Percentiles rank a stretch among this genome's conserved stretches.
Conservation (phyloP, 805 yeast species). For the Hyphopichia homilentoma region DNA sequence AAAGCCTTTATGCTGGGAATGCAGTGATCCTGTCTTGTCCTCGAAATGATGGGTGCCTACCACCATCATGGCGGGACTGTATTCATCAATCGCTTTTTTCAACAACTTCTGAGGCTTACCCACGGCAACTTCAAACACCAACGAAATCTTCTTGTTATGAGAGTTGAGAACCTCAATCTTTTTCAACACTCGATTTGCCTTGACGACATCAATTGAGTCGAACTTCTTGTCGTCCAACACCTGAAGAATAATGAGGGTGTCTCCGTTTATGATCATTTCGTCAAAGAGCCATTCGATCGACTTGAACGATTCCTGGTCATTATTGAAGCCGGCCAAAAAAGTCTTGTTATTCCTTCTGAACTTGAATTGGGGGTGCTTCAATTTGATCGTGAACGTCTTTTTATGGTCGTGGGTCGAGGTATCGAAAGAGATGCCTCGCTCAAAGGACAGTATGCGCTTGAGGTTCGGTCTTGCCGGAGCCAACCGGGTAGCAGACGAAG, state of each 20-base stretch:
- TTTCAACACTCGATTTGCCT: constrained; percentile 24
- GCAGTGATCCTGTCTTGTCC: constrained; percentile 7
- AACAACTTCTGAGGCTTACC: constrained; percentile 40
- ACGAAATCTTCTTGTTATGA: constrained; percentile 31
- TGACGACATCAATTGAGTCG: constrained; percentile 22
- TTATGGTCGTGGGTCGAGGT: constrained; percentile 29
- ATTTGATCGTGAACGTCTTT: constrained; percentile 36
- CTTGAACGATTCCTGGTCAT: constrained; percentile 32
- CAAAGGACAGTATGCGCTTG: constrained; percentile 20
- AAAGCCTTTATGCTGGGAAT: constrained; percentile 19
- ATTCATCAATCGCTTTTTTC: constrained; percentile 38
- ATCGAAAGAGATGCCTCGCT: constrained; percentile 41
- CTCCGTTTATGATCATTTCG: constrained; percentile 41
- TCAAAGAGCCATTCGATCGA: constrained; percentile 45
- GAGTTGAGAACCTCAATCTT: constrained; percentile 32
- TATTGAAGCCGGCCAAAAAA: constrained; percentile 35
- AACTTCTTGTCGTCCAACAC: constrained; percentile 35
- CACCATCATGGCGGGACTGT: constrained; percentile 43
- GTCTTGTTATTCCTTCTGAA: constrained; percentile 44
- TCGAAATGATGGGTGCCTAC: constrained; percentile 39
- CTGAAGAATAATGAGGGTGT: constrained; percentile 38
- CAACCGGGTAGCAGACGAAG: constrained; percentile 4
- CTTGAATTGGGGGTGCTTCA: constrained; percentile 39
- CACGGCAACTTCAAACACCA: constrained; percentile 38
- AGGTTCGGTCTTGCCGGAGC: constrained; percentile 9